Evolutionary conservation across 306 rosid genomes (phyloP), one percentile per base, ranked within the genome.

Genomic region (Glycine tomentella): DNA sequence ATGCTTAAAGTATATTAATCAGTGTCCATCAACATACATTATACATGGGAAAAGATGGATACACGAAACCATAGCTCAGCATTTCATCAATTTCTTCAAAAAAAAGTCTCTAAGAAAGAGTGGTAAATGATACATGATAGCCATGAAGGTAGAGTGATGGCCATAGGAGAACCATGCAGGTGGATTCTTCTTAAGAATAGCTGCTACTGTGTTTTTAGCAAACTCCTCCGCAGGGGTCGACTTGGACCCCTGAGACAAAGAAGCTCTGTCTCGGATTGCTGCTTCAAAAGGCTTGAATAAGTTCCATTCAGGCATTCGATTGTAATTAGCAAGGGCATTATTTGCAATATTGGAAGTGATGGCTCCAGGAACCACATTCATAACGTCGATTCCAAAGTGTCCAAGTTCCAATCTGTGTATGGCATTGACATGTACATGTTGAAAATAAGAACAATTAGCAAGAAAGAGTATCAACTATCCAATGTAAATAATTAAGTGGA

Each of bases 81-180:
- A 20, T 75, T 88, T 87, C 88, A 87, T 80, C 15, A 48, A 59
- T 77, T 58, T 81, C 83, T 73, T 86, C 13, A 80, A 33, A 33
- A 88, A 4, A 63, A 87, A 82, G 84, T 94, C 97, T 78, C 78
- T 91, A 42, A 94, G n/a, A 86, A 17, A 84, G 74, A 92, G 75
- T 9, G 98, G 98, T 80, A 94, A 74, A 83, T 92, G 85, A 80
- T 91, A 84, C 89, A 94, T 9, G 67, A 94, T 67, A 33, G 90
- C 90, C 88, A 91, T 80, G 55, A 65, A 4, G 58, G 88, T 79
- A 9, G 97, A 85, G 83, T 57, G 77, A 14, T 38, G 80, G 34
- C 97, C 98, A 57, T 55, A 81, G 34, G 92, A 84, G 89, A 94
- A 89, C 98, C 98, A 94, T 69, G 94, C 92, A 1, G 92, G 88